Base-by-base conservation (phyloP, 2,329 filamentous ascomycete species). In the Neonectria magnoliae region DNA sequence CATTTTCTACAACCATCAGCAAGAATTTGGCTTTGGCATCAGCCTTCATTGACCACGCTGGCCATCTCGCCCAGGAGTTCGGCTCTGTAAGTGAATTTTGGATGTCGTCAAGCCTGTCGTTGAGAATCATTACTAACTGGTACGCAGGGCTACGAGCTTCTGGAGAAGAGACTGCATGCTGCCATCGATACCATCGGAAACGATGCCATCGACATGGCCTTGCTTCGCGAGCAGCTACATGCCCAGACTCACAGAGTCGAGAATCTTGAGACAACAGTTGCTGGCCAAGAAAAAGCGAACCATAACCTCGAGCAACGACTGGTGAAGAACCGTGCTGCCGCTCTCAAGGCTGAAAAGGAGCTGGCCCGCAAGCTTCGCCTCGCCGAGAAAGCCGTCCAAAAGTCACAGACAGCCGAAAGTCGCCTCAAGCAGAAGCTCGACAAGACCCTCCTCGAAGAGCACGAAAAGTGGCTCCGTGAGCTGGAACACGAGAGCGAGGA, bases 111-210 rank as follows among this genome's bases (percentile, higher is more conserved):
- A n/a, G 36, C n/a, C n/a, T 5, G 8, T 4, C 5, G n/a, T 7
- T 14, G 8, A 36, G 10, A 11, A 47, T 25, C 7, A 9, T 2
- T 9, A 22, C 38, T 36, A 7, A 56, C 4, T 9, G 11, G n/a
- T 25, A 11, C 3, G 3, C n/a, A 56, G 53, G 53, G 31, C 27
- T 56, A 56, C 16, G 53, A 47, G n/a, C 38, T 56, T 33, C 53
- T 56, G 10, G 41, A 47, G n/a, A 56, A 56, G 53, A 25, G 53
- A 8, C 41, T 56, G 16, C 53, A 56, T 22, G 41, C 53, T 11
- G 53, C 53, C 4, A 47, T 56, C 44, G 53, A 56, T 33, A 56
- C 53, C 25, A 56, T 56, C n/a, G 53, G 53, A 29, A 56, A 56
- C 13, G 38, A 56, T 56, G 53, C 53, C 41, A 56, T 56, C 25